Evolutionary conservation across 2,329 filamentous ascomycete species (phyloP), one percentile per base, ranked within the genome.

Genomic region (Calonectria pteridis): DNA sequence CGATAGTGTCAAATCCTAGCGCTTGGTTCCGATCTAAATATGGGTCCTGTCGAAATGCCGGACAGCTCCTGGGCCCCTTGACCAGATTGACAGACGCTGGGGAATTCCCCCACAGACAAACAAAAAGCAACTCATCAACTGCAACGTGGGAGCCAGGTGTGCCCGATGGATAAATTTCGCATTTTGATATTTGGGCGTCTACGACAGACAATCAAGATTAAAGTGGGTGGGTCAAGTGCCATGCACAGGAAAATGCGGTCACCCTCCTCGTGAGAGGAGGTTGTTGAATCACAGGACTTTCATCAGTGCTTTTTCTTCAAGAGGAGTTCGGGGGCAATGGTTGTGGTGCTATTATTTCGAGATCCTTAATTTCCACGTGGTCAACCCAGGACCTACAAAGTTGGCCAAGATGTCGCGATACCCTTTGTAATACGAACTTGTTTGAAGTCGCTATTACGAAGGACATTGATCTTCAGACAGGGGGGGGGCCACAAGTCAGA

Each of bases 1-100:
- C 78, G 78, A 80, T 80, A 79, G 26, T 23, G 35, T 33, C 18
- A 33, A n/a, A 43, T n/a, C 26, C 35, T 43, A 43, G 37, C 18
- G 14, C 13, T 62, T 43, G 18, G 20, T 29, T 23, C 31, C 23
- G 23, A 26, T 26, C 55, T 46, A 49, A 35, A 29, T 18, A 46
- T 67, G 62, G 69, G 69, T 33, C 69, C 4, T 49, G 16, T n/a
- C 23, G 40, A 49, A 49, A 70, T 63, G 58, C 33, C 68, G 58
- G 37, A 35, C n/a, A 26, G 67, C 46, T 51, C 35, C 33, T 62
- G 55, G 55, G 29, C 55, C 55, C 33, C 33, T 37, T 37, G 55
- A 20, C 55, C 35, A 62, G 33, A 37, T 10, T 35, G 33, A 62
- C 31, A 14, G 33, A 29, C 51, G n/a, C 43, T 46, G 43, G 43